Conservation (phyloP, 352 stramenopile genomes). For the Globisporangium camurandrum region DNA sequence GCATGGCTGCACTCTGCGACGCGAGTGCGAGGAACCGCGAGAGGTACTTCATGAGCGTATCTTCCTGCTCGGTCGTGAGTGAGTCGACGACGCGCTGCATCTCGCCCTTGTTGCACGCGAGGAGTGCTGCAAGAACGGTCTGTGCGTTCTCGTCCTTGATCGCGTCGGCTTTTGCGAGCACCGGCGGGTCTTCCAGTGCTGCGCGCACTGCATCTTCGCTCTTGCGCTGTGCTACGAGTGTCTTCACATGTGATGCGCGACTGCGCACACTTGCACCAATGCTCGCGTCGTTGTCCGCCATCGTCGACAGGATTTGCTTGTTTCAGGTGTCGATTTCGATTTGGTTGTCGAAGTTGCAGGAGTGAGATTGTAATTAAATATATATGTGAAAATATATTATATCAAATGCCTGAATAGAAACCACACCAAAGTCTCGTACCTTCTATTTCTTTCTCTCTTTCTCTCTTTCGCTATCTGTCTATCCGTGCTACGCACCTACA, state of each 20-base stretch:
- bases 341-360: background rate
- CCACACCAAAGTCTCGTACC: background rate
- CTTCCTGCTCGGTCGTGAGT: conserved; percentile 56
- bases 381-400: too few species aligned
- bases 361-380: background rate
- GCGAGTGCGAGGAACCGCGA: conserved; percentile 69
- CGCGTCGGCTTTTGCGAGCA: conserved; percentile 51
- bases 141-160: conserved; percentile 76
- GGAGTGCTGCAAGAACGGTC: conserved; percentile 61
- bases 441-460: background rate
- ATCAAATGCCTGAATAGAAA: too few species aligned
- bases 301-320: conserved; percentile 13
- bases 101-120: conserved; percentile 83
- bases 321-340: background rate
- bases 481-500: background rate
- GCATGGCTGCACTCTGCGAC: conserved; percentile 69
- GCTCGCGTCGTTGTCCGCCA: conserved; percentile 51
- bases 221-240: conserved; percentile 65
- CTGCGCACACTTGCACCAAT: conserved; percentile 48
- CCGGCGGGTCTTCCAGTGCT: conserved; percentile 66
- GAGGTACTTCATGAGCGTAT: conserved; percentile 88
- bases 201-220: conserved; percentile 73
- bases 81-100: conserved; percentile 78
- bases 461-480: too few species aligned
- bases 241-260: conserved; percentile 56